phyloP scores from a whole-genome alignment of 768 basidiomycete genomes.

The Mycena indigotica region DNA sequence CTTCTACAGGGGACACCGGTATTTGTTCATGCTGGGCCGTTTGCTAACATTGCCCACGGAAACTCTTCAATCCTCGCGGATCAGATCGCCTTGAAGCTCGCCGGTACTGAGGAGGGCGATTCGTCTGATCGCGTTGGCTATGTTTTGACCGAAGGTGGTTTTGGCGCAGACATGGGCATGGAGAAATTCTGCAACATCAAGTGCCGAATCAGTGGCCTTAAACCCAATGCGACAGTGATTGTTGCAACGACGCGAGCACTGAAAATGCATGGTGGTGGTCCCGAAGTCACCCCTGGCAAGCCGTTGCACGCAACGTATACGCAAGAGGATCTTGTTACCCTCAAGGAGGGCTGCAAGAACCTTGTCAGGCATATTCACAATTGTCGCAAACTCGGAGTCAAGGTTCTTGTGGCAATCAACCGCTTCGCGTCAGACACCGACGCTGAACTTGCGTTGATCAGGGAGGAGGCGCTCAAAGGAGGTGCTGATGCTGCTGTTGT shows the following conservation, averaged over 20 bases:
- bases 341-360: conserved; percentile 92
- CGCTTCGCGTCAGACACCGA: conserved; percentile 93
- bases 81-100: conserved; percentile 93
- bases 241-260: conserved; percentile 97
- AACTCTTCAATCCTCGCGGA: conserved; percentile 99
- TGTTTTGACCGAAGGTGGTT: conserved; percentile 97
- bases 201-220: conserved; percentile 89
- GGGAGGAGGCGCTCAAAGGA: conserved; percentile 73
- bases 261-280: conserved; percentile 99
- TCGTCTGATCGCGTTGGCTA: conserved; percentile 81
- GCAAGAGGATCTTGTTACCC: conserved; percentile 86
- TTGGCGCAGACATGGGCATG: conserved; percentile 99
- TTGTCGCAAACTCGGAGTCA: conserved; percentile 92
- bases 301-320: conserved; percentile 92
- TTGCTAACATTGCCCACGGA: conserved; percentile 98
- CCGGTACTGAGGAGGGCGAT: conserved; percentile 92
- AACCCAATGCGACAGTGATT: conserved; percentile 91
- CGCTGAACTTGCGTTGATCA: conserved; percentile 86
- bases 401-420: conserved; percentile 95
- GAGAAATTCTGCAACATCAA: conserved; percentile 99
- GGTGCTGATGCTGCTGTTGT: conserved; percentile 96
- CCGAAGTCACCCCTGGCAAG: conserved; percentile 95
- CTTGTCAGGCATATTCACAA: conserved; percentile 92
- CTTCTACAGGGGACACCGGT: conserved; percentile 97
- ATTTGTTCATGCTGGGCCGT: conserved; percentile 98